Evolutionary conservation across 2,329 filamentous ascomycete species (phyloP).

Genomic region (Microthyrium microscopicum): DNA sequence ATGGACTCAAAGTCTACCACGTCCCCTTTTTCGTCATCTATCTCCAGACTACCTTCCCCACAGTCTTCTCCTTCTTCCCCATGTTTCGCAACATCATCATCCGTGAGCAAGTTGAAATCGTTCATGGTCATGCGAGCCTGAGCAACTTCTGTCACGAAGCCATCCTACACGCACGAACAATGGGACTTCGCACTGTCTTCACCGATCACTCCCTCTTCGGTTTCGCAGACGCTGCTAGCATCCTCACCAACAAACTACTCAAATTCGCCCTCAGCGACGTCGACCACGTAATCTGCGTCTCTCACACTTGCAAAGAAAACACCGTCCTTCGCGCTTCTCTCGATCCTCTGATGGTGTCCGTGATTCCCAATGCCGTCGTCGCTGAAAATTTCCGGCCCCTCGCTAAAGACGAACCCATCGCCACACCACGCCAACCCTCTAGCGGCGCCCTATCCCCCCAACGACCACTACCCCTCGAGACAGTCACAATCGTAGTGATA

Average conservation of each 20-base stretch:
- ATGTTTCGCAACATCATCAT: conserved; percentile 95
- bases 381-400: conserved; percentile 85
- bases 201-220: conserved; percentile 96
- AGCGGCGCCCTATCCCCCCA: conserved; percentile 45
- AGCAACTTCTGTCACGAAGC: conserved; percentile 90
- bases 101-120: conserved; percentile 86
- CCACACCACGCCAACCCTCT: conserved; percentile 13
- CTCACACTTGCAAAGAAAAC: conserved; percentile 97
- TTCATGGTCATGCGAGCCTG: conserved; percentile 90
- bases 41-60: conserved; percentile 82
- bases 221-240: conserved; percentile 90
- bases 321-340: conserved; percentile 87
- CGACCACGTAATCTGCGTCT: conserved; percentile 95
- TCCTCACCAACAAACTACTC: conserved; percentile 88
- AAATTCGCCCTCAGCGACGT: conserved; percentile 95
- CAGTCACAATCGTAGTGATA: conserved; percentile 91
- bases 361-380: conserved; percentile 94
- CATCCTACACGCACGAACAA: conserved; percentile 84
- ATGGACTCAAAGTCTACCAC: conserved; percentile 96
- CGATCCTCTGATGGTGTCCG: conserved; percentile 92
- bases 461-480: conserved; percentile 63
- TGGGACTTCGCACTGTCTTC: conserved; percentile 90
- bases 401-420: conserved; percentile 13
- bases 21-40: conserved; percentile 94
- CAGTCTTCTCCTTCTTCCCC: conserved; percentile 96